Evolutionary conservation across 805 yeast species (phyloP).

Genomic region (Ogataea philodendri): DNA sequence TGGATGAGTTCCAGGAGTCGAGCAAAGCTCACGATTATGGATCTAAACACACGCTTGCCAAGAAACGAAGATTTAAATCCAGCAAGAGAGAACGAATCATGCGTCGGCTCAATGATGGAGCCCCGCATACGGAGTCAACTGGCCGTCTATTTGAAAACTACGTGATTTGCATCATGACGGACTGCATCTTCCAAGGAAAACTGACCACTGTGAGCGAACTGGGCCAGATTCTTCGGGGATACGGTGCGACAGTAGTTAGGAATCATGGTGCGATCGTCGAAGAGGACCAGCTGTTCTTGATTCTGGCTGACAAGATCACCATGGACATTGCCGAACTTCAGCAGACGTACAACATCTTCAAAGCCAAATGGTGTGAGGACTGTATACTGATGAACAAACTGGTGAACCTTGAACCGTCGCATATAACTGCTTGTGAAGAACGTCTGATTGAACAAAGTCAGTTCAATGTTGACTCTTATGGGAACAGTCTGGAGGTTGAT

Average conservation of each 20-base stretch:
- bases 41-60: conserved; percentile 20
- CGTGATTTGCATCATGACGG: conserved; percentile 54
- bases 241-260: conserved; percentile 50
- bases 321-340: conserved; percentile 38
- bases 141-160: conserved; percentile 42
- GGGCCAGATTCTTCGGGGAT: conserved; percentile 36
- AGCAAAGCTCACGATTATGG: conserved; percentile 21
- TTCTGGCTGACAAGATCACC: conserved; percentile 40
- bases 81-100: conserved; percentile 21
- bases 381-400: conserved; percentile 45
- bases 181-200: conserved; percentile 31
- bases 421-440: conserved; percentile 46
- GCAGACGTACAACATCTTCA: conserved; percentile 53
- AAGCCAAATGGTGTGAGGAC: conserved; percentile 72
- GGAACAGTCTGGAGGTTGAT: conserved; percentile 55
- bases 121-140: not conserved
- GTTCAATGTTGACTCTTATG: conserved; percentile 52
- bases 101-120: conserved; percentile 15
- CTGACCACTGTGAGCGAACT: conserved; percentile 38
- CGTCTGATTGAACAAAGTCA: conserved; percentile 26
- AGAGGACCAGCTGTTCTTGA: conserved; percentile 24
- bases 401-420: conserved; percentile 59
- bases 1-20: conserved; percentile 46
- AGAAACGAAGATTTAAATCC: conserved; percentile 27
- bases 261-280: conserved; percentile 31